Percentiles rank a stretch among this genome's conserved stretches.
Conservation (phyloP, 805 yeast species). For the Saccharomycopsis fibuligera region DNA sequence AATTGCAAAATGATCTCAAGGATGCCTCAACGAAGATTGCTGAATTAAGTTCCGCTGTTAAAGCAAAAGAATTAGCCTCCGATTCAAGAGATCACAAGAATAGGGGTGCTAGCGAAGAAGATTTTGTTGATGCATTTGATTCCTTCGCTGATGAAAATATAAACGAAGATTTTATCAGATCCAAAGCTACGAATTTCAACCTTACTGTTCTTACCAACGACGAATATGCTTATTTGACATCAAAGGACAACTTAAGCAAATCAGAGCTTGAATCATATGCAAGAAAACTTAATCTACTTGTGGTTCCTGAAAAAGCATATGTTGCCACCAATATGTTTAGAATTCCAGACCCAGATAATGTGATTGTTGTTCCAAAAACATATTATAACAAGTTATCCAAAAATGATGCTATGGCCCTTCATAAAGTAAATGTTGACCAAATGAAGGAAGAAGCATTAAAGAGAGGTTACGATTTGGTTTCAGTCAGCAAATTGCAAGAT, state of each 20-base stretch:
- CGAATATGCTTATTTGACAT: slow-evolving; percentile 29
- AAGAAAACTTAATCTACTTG: slow-evolving; percentile 39
- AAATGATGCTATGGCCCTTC: slow-evolving; percentile 37
- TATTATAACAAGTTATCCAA: slow-evolving; percentile 55
- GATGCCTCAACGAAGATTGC: neutral
- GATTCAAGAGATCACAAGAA: neutral
- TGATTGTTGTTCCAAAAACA: slow-evolving; percentile 57
- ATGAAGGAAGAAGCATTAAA: slow-evolving; percentile 40
- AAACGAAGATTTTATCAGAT: slow-evolving; percentile 17
- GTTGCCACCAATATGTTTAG: slow-evolving; percentile 57
- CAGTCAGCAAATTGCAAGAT: neutral
- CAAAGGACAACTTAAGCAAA: slow-evolving; percentile 17
- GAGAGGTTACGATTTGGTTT: slow-evolving; percentile 35
- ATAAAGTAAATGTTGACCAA: slow-evolving; percentile 39
- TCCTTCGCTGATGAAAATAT: slow-evolving; percentile 11
- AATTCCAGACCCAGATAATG: slow-evolving; percentile 47
- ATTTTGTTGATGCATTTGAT: slow-evolving; percentile 20
- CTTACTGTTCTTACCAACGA: slow-evolving; percentile 39
- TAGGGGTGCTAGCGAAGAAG: slow-evolving; percentile 7
- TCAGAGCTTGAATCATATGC: slow-evolving; percentile 36
- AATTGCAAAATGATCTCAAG: too few species aligned
- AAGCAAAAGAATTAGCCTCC: neutral
- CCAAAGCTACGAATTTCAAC: slow-evolving; percentile 34
- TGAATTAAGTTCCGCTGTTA: neutral
- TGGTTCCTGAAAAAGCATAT: slow-evolving; percentile 53